These are phyloP conservation scores for Saitozyma podzolica DNA, from an alignment of 768 basidiomycete genomes.

Conservation along the genomic window DNA sequence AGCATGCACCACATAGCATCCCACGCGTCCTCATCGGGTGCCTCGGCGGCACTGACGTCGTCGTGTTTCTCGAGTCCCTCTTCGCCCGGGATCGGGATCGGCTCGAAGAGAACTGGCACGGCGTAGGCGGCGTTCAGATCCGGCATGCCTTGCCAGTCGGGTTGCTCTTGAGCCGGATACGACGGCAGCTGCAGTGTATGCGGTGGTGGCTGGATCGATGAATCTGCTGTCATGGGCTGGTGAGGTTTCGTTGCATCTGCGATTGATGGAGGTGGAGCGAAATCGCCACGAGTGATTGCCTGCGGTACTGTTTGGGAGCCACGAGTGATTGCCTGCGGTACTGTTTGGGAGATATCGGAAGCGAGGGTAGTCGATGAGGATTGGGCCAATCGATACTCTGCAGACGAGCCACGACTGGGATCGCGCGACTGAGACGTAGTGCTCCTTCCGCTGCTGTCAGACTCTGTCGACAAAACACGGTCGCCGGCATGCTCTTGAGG, in stretches of 20 bases:
- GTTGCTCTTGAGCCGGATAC: neutral
- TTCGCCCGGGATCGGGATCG: constrained; percentile 19
- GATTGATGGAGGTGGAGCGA: too few species aligned
- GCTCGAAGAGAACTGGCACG: constrained; percentile 32
- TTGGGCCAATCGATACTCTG: neutral
- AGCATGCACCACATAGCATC: constrained; percentile 34
- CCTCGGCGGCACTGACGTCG: constrained; percentile 8
- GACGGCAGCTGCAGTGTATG: too few species aligned
- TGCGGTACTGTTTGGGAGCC: neutral
- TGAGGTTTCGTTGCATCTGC: neutral
- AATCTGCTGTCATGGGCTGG: neutral
- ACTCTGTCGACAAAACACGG: too few species aligned
- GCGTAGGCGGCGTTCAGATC: constrained; percentile 11
- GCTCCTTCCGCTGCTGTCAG: too few species aligned
- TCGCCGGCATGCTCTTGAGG: neutral
- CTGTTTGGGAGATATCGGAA: neutral
- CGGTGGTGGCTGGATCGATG: too few species aligned
- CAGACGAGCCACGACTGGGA: neutral
- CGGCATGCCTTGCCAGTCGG: constrained; percentile 13
- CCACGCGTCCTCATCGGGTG: constrained; percentile 20
- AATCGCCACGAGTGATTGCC: too few species aligned
- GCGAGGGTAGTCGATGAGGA: neutral
- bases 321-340: neutral
- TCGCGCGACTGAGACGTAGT: neutral
- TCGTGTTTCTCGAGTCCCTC: constrained; percentile 8